Base-by-base conservation (phyloP, 768 basidiomycete genomes). In the Hygrophoropsis aurantiaca region DNA sequence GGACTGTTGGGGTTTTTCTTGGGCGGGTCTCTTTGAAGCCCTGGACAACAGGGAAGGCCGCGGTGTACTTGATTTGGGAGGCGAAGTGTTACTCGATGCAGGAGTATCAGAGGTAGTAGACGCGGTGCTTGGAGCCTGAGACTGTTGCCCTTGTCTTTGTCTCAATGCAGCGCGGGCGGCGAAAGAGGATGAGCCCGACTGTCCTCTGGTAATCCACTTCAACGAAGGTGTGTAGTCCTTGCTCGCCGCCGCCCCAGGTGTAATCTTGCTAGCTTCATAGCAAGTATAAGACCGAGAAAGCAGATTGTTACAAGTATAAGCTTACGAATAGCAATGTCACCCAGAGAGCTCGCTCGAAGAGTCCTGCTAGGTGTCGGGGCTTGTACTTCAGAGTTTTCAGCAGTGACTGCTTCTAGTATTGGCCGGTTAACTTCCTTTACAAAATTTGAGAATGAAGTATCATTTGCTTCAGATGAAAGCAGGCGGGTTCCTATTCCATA, bases 291-390 rank as follows among this genome's bases (percentile, higher is more conserved):
- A 6, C 6, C 36, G 7, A 38, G 20, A 38, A 38, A 30, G 27
- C 4, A 4, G 19, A 32, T 33, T 48, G 23, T 4, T 43, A 33
- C 19, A 56, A n/a, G n/a, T n/a, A n/a, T n/a, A n/a, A n/a, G n/a
- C 62, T 25, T 45, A 64, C 62, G 47, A 33, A 58, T 58, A 18
- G 23, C 16, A 24, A 64, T 54, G 42, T 58, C 57, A 19, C 58
- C 63, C 35, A 58, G 49, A 34, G 32, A 46, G 36, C 49, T 46
- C 11, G 54, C 54, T 39, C 46, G 38, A 16, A 50, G 54, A 26
- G 47, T 42, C 18, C 24, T 34, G 18, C 49, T 43, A 47, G 13
- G 24, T 10, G 24, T 33, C 23, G 19, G 24, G 18, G 18, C 26
- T 21, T 9, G 16, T 10, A 39, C 36, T 6, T 38, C 36, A 9